Percentiles rank a stretch among this genome's conserved stretches.
phyloP scores from a whole-genome alignment of 805 yeast species.

The Zygosaccharomyces rouxii region DNA sequence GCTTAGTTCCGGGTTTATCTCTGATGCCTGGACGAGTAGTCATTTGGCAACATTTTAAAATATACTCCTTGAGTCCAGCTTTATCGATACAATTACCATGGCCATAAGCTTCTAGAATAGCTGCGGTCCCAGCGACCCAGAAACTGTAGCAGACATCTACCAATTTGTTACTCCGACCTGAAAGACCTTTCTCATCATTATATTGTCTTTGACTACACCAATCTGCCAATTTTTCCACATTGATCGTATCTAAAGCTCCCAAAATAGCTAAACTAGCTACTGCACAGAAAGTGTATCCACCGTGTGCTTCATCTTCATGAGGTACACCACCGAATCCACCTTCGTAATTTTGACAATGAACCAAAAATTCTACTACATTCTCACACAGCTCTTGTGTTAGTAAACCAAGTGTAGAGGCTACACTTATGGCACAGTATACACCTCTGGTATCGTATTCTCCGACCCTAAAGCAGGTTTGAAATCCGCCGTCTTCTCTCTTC shows the following conservation, averaged over 20 bases:
- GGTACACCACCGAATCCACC: conserved; percentile 93
- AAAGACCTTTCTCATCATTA: conserved; percentile 75
- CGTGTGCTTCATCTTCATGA: conserved; percentile 81
- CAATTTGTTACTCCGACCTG: conserved; percentile 86
- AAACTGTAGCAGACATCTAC: conserved; percentile 96
- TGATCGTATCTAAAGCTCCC: conserved; percentile 39
- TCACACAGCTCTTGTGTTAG: conserved; percentile 54
- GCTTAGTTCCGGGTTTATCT: conserved; percentile 78
- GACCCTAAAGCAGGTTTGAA: conserved; percentile 36
- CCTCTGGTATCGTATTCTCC: conserved; percentile 90
- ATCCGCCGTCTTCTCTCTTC: conserved; percentile 71
- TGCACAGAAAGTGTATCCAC: conserved; percentile 94
- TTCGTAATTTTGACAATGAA: conserved; percentile 79
- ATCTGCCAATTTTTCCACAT: conserved; percentile 47
- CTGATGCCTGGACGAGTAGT: conserved; percentile 62
- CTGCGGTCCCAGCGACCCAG: conserved; percentile 89
- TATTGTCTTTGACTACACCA: conserved; percentile 76
- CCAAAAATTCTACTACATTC: conserved; percentile 57
- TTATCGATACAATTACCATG: conserved; percentile 43
- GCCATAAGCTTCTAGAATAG: conserved; percentile 37
- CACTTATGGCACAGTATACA: conserved; percentile 76
- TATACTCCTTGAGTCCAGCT: conserved; percentile 56
- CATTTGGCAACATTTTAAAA: conserved; percentile 71
- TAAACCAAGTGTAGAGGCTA: conserved; percentile 62
- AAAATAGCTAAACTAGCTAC: conserved; percentile 56